Base-by-base conservation (phyloP, 179 eudicot species). In the Beta macrorhiza region DNA sequence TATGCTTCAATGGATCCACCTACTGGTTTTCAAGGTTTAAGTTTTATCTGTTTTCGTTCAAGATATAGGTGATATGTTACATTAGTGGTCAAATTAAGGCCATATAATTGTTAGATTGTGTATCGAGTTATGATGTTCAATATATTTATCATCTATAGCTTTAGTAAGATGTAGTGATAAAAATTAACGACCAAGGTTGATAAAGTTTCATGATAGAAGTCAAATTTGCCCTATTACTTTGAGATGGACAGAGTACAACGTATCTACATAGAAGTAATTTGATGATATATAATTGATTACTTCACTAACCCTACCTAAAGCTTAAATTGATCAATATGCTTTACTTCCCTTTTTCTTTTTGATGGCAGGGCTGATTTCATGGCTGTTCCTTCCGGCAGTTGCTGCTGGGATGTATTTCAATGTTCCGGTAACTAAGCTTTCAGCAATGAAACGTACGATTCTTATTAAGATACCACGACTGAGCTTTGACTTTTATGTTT, bases 321-420 rank as follows among this genome's bases (percentile, higher is more conserved):
- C 42, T 37, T 58, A 5, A 59, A 14, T 57, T 19, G 64, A 68
- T 55, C 52, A 12, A 22, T 20, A 5, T 22, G 64, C 4, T 57
- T 37, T 37, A 37, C 42, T 37, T 37, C 42, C 42, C 42, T 37
- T 37, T 42, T 65, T 67, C 29, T 58, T 51, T 69, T 77, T 74
- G 15, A n/a, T 63, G 73, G 64, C 91, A 94, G 97, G 96, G 69
- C 78, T 93, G 37, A 94, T 94, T 59, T 94, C 98, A 68, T 94
- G 96, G 98, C 87, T 91, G 20, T 94, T 94, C 83, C 96, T 87
- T 82, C 97, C 98, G 17, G 90, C 96, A 56, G 83, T 94, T 75
- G 91, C 91, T 74, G 91, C 92, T 11, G 97, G 96, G 77, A 88
- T 94, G 96, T 94, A 94, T 71, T 90, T 89, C 85, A 79, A 94